Conservation (phyloP, 2,329 filamentous ascomycete species). For the Ceratocystis harringtonii region DNA sequence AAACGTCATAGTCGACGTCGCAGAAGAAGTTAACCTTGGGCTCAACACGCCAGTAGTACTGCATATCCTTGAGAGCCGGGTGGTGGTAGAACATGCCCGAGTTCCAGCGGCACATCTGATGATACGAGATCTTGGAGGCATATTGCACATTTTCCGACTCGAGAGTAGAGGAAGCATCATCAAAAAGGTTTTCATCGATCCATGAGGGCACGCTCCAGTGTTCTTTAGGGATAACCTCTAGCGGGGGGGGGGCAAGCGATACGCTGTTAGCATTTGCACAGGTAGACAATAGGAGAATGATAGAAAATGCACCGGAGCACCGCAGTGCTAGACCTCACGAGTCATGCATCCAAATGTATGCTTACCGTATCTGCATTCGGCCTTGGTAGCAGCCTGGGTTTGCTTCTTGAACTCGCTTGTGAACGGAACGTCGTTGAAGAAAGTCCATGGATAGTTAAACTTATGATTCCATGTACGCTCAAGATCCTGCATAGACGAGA, state of each 20-base stretch:
- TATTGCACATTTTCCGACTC: constrained; percentile 82
- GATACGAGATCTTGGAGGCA: constrained; percentile 75
- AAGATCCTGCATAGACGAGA: constrained; percentile 78
- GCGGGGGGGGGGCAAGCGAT: constrained; percentile 11
- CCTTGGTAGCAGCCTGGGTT: constrained; percentile 72
- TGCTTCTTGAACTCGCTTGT: constrained; percentile 79
- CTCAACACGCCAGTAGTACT: constrained; percentile 98
- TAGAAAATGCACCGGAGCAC: background rate
- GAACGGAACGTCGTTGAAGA: constrained; percentile 94
- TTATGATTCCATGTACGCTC: constrained; percentile 95
- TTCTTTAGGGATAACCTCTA: constrained; percentile 79
- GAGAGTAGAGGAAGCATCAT: constrained; percentile 70
- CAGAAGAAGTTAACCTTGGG: constrained; percentile 99
- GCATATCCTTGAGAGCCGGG: constrained; percentile 62
- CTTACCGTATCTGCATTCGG: constrained; percentile 70
- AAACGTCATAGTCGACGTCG: constrained; percentile 95
- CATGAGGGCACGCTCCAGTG: constrained; percentile 87
- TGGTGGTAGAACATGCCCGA: constrained; percentile 96
- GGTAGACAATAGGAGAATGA: background rate
- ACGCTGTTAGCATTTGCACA: constrained; percentile 12
- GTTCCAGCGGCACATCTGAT: constrained; percentile 99
- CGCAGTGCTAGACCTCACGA: background rate
- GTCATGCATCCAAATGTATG: background rate
- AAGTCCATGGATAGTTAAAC: constrained; percentile 99
- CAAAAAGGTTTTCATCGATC: constrained; percentile 79